phyloP scores from a whole-genome alignment of 169 alveolate species.

The Toxoplasma gondii region DNA sequence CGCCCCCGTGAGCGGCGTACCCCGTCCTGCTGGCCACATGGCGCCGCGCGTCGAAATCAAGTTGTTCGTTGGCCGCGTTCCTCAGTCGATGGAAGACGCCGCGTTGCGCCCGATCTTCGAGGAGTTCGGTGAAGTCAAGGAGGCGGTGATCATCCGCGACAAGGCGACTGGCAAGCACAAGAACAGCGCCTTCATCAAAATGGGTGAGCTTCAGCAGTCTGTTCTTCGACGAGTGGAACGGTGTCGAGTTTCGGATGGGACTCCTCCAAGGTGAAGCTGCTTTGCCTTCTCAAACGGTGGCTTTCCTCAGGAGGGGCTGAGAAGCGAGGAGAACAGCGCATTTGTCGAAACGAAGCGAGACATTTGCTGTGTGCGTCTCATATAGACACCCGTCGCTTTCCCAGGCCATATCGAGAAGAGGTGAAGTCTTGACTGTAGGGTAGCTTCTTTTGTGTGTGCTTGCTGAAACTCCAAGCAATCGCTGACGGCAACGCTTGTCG shows the following conservation, averaged over 20 bases:
- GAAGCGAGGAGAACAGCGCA: not conserved
- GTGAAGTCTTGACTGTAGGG: too few species aligned
- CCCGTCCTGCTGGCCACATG: conserved; percentile 71
- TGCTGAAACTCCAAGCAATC: too few species aligned
- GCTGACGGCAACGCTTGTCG: too few species aligned
- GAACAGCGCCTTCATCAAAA: conserved; percentile 59
- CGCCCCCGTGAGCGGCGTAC: not conserved
- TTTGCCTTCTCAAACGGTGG: not conserved
- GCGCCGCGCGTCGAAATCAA: conserved; percentile 91
- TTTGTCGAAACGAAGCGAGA: too few species aligned
- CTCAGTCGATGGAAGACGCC: conserved; percentile 83
- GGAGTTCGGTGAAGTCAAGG: conserved; percentile 88
- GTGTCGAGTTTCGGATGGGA: not conserved
- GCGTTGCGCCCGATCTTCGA: conserved; percentile 85
- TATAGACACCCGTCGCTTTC: not conserved
- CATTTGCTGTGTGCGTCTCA: not conserved
- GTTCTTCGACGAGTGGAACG: not conserved
- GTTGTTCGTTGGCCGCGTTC: conserved; percentile 89
- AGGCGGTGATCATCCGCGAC: conserved; percentile 86
- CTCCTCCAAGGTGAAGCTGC: too few species aligned
- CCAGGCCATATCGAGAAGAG: too few species aligned
- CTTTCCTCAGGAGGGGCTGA: not conserved
- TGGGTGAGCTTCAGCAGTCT: conserved; percentile 37
- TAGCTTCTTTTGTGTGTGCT: not conserved
- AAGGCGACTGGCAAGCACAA: conserved; percentile 85